Percentiles rank a stretch among this genome's conserved stretches.
phyloP scores from a whole-genome alignment of 164 flowering plant species.

The Tetrastigma voinierianum region DNA sequence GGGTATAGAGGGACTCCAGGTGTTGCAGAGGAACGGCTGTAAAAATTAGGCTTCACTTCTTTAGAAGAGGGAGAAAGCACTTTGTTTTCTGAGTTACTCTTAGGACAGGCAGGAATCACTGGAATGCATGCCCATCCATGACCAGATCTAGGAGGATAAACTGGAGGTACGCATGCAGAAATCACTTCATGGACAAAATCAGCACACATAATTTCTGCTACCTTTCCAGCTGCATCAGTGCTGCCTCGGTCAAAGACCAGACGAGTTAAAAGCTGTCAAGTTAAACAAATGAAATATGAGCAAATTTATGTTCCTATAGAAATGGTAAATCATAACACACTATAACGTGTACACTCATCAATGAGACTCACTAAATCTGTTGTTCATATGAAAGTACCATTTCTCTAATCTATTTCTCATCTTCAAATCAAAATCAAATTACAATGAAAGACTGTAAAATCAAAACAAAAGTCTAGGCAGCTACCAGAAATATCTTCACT shows the following conservation, averaged over 20 bases:
- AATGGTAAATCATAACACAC: neutral
- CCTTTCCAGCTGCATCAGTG: constrained; percentile 97
- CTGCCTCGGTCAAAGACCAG: constrained; percentile 94
- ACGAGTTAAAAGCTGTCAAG: constrained; percentile 87
- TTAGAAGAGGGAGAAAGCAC: constrained; percentile 50
- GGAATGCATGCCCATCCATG: constrained; percentile 99
- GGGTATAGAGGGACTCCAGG: constrained; percentile 77
- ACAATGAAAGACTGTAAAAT: too few species aligned
- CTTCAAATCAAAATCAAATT: too few species aligned
- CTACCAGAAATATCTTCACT: too few species aligned
- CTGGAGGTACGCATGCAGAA: constrained; percentile 97
- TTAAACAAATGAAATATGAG: constrained; percentile 10
- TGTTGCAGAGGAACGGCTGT: constrained; percentile 45
- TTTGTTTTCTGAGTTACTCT: constrained; percentile 48
- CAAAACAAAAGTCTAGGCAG: too few species aligned
- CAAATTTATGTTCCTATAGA: neutral
- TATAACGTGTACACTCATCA: neutral
- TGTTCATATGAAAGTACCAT: neutral
- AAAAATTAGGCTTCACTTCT: constrained; percentile 62
- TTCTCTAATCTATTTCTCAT: too few species aligned
- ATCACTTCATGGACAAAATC: constrained; percentile 98
- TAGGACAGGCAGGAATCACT: constrained; percentile 50
- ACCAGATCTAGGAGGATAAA: constrained; percentile 88
- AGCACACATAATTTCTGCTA: constrained; percentile 88
- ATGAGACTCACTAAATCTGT: neutral